A percentile compares a stretch with the other conserved stretches of the same genome.
These are phyloP conservation scores for Metschnikowia santaceciliae DNA, from an alignment of 805 yeast genomes.

Conservation along the genomic window DNA sequence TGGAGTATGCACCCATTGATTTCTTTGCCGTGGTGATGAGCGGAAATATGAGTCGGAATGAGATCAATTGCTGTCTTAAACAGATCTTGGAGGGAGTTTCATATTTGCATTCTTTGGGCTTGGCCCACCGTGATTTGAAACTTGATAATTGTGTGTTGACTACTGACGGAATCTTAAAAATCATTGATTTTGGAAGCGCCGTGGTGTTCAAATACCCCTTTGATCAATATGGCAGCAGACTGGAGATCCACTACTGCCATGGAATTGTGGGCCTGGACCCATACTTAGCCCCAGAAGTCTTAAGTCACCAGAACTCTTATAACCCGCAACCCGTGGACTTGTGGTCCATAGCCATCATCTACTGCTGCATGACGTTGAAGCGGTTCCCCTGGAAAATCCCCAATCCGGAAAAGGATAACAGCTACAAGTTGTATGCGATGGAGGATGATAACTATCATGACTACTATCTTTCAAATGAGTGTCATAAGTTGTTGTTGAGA, in stretches of 20 bases:
- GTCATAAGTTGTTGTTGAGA: slow-evolving; percentile 60
- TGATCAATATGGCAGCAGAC: slow-evolving; percentile 52
- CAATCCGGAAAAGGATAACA: slow-evolving; percentile 53
- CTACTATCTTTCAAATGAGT: slow-evolving; percentile 64
- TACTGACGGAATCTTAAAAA: slow-evolving; percentile 64
- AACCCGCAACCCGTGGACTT: slow-evolving; percentile 79
- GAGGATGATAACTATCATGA: slow-evolving; percentile 76
- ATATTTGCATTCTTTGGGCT: slow-evolving; percentile 71
- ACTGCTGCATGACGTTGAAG: slow-evolving; percentile 81
- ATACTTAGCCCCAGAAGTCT: slow-evolving; percentile 79
- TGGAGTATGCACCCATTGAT: slow-evolving; percentile 91
- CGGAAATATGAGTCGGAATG: slow-evolving; percentile 75
- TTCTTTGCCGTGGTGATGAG: slow-evolving; percentile 87
- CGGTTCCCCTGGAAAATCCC: slow-evolving; percentile 90
- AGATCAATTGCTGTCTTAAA: slow-evolving; percentile 75
- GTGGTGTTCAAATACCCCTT: slow-evolving; percentile 76
- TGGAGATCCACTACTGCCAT: slow-evolving; percentile 34
- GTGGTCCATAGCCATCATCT: slow-evolving; percentile 82
- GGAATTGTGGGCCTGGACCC: slow-evolving; percentile 88
- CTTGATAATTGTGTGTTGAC: slow-evolving; percentile 81
- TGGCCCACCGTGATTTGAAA: slow-evolving; percentile 80
- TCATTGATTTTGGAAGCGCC: slow-evolving; percentile 83
- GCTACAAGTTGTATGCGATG: slow-evolving; percentile 61
- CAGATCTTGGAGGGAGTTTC: slow-evolving; percentile 70
- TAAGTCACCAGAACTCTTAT: slow-evolving; percentile 48